A percentile compares a stretch with the other conserved stretches of the same genome.
These are phyloP conservation scores for Raffaelea albimanens DNA, from an alignment of 2,329 filamentous ascomycete genomes.

Conservation along the genomic window DNA sequence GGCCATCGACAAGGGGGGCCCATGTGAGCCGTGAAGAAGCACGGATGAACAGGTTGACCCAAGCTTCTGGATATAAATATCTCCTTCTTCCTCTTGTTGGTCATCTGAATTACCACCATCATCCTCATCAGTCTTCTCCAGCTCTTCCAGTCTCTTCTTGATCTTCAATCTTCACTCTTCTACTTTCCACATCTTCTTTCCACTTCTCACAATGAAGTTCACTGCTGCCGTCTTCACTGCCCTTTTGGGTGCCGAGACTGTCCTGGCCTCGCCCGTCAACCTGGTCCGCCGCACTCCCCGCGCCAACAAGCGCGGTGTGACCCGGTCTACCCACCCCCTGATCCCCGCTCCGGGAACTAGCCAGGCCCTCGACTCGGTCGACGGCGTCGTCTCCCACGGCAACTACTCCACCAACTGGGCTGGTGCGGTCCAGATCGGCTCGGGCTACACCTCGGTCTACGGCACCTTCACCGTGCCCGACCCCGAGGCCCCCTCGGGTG, in stretches of 20 bases:
- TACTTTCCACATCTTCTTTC: too few species aligned
- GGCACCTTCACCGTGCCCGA: slow-evolving; percentile 14
- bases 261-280: neutral
- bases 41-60: too few species aligned
- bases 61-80: too few species aligned
- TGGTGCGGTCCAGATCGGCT: slow-evolving; percentile 6
- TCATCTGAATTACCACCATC: too few species aligned
- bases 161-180: too few species aligned
- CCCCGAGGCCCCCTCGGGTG: slow-evolving; percentile 13
- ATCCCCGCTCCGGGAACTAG: neutral
- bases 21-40: too few species aligned
- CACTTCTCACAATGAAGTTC: neutral
- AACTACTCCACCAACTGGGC: slow-evolving; percentile 34
- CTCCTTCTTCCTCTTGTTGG: too few species aligned
- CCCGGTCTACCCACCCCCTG: neutral
- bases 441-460: slow-evolving; percentile 5
- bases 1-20: too few species aligned
- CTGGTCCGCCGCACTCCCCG: neutral
- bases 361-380: neutral
- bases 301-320: neutral
- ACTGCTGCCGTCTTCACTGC: neutral
- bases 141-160: too few species aligned
- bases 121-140: too few species aligned
- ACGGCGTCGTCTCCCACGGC: neutral
- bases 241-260: neutral